Percentiles rank a stretch among this genome's conserved stretches.
Conservation (phyloP, 352 stramenopile genomes). For the Globisporangium uncinulatum region DNA sequence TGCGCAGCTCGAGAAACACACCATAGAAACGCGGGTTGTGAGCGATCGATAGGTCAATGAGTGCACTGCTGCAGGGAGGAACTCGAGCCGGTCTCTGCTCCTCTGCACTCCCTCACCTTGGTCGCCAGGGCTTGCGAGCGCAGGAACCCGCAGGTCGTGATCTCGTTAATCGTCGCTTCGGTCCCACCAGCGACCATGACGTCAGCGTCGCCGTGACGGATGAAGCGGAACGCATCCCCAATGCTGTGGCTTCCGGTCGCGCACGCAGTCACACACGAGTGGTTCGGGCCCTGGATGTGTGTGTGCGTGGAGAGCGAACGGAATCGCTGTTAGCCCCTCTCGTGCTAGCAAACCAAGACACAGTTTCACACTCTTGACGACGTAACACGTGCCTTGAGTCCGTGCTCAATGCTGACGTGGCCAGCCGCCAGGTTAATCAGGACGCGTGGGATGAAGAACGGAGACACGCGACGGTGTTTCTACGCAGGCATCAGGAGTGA, state of each 20-base stretch:
- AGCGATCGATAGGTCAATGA: not conserved
- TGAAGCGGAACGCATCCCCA: conserved; percentile 91
- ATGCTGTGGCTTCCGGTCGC: conserved; percentile 96
- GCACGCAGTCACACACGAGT: conserved; percentile 95
- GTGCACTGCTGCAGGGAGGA: not conserved
- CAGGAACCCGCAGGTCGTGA: conserved; percentile 93
- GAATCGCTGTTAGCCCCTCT: not conserved
- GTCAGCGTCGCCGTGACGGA: conserved; percentile 86
- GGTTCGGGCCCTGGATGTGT: conserved; percentile 89
- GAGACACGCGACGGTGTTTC: conserved; percentile 88
- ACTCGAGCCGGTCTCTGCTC: no score
- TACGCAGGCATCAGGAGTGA: conserved; percentile 9
- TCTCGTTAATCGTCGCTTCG: conserved; percentile 92
- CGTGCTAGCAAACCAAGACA: not conserved
- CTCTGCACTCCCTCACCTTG: conserved; percentile 31
- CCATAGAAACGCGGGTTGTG: no score
- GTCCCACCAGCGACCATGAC: conserved; percentile 96
- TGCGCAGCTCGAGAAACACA: conserved; percentile 11
- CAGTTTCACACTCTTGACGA: not conserved
- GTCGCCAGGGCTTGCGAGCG: conserved; percentile 93
- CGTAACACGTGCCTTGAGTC: conserved; percentile 59
- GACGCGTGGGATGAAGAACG: conserved; percentile 93
- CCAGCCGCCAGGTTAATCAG: conserved; percentile 92
- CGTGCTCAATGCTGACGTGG: conserved; percentile 89
- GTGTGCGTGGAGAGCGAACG: not conserved